phyloP scores from a whole-genome alignment of 2,329 filamentous ascomycete genomes.

The Neurospora crassa region DNA sequence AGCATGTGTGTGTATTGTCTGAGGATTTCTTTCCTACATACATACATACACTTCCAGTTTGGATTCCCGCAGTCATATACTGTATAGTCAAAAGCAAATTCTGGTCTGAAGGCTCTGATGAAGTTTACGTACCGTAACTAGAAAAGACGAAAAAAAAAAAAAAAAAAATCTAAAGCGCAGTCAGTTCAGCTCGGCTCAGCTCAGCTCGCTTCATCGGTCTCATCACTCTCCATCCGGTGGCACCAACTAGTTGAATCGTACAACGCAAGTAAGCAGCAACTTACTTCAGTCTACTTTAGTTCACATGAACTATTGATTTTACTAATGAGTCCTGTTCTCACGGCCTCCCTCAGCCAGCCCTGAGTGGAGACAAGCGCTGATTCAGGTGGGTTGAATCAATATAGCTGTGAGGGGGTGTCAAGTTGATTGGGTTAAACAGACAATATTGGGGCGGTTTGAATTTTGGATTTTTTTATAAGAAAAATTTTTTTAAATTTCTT shows the following conservation, averaged over 20 bases:
- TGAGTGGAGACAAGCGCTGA: background rate
- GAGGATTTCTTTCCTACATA: background rate
- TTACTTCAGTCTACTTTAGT: too few species aligned
- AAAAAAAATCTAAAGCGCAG: background rate
- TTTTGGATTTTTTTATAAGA: too few species aligned
- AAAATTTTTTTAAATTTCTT: too few species aligned
- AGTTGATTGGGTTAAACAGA: too few species aligned
- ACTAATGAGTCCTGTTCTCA: background rate
- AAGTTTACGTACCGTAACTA: background rate
- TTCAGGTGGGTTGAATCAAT: too few species aligned
- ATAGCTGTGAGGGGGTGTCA: too few species aligned
- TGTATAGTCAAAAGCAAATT: background rate
- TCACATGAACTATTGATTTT: background rate
- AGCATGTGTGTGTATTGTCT: background rate
- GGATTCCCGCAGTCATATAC: background rate
- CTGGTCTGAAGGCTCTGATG: background rate
- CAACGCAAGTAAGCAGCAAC: background rate
- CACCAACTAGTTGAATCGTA: background rate
- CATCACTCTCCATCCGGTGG: background rate
- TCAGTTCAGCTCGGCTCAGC: background rate
- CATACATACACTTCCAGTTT: background rate
- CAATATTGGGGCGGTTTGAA: too few species aligned
- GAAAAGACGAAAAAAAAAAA: background rate
- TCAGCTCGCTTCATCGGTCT: background rate
- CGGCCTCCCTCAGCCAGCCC: background rate